Base-by-base conservation (phyloP, 2,329 filamentous ascomycete species). In the Pyrenophora seminiperda region DNA sequence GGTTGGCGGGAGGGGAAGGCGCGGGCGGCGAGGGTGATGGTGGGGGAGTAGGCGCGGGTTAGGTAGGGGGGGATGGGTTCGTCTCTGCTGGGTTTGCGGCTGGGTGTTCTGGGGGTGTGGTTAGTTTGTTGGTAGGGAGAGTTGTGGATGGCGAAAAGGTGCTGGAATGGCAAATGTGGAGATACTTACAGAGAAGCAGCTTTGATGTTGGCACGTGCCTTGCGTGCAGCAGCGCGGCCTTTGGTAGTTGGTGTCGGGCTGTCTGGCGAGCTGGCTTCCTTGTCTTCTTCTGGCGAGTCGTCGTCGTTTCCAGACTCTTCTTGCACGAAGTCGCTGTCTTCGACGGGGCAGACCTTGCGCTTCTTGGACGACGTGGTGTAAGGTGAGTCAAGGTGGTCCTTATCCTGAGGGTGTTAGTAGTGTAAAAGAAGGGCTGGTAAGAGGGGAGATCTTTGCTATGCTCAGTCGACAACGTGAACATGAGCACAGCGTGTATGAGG, bases 311-410 rank as follows among this genome's bases (percentile, higher is more conserved):
- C 57, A 0, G 47, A 51, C 2, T 48, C 48, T 2, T 53, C 54
- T 9, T 50, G 41, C 5, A 54, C 39, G 20, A 61, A 65, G 5
- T 65, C 59, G 30, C 54, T 59, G 38, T 63, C 59, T 2, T 59
- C 53, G 3, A 47, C 31, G 5, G 50, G 50, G 6, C 30, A 36
- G 4, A 48, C 32, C 33, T 52, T 59, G 24, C 46, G 50, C 30
- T 52, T 57, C 50, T 62, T 62, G 10, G 42, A 24, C 4, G 47
- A 49, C 2, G 56, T 50, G 7, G 41, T 4, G 32, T 47, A 54
- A 13, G 44, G 29, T 0, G 46, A 47, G 17, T 51, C 45, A 14
- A 33, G 30, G 3, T 32, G 30, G 6, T 59, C 49, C 1, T 49
- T 47, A 30, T 62, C 56, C 58, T 60, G 5, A 11, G 18, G 1